Conservation (phyloP, 257 asterid species). For the Jacaranda copaia region DNA sequence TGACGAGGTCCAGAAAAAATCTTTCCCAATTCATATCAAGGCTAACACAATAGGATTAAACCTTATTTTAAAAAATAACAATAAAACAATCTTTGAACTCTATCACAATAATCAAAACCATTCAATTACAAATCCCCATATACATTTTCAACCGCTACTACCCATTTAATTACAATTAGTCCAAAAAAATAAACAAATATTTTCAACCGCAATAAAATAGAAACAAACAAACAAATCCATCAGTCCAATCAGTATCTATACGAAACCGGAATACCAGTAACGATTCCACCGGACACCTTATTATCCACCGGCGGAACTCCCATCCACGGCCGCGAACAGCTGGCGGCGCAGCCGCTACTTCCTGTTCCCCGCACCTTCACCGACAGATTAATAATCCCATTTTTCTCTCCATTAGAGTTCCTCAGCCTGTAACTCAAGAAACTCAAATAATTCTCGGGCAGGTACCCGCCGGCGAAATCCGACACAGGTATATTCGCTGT, state of each 20-base stretch:
- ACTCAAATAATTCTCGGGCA: constrained; percentile 69
- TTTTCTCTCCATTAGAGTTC: constrained; percentile 57
- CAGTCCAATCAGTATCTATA: constrained; percentile 27
- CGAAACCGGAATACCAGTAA: constrained; percentile 68
- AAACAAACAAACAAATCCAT: neutral
- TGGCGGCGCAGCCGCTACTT: constrained; percentile 35
- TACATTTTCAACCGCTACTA: neutral
- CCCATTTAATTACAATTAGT: constrained; percentile 10
- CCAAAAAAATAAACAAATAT: neutral
- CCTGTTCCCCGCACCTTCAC: constrained; percentile 53
- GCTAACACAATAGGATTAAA: no score
- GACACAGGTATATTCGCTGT: constrained; percentile 61
- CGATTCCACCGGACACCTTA: constrained; percentile 35
- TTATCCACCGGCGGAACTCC: constrained; percentile 37
- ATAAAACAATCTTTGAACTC: no score
- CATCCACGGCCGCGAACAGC: constrained; percentile 48
- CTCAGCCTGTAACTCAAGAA: constrained; percentile 83
- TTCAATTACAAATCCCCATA: neutral
- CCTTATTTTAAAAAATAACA: no score
- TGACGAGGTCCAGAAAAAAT: no score
- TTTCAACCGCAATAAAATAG: neutral
- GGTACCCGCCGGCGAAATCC: constrained; percentile 68
- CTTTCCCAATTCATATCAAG: no score
- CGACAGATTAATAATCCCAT: constrained; percentile 81
- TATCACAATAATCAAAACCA: no score